Evolutionary conservation across 1,284 basidiomycete genomes (phyloP), one percentile per base, ranked within the genome.

Genomic region (Ustilago vetiveriae): DNA sequence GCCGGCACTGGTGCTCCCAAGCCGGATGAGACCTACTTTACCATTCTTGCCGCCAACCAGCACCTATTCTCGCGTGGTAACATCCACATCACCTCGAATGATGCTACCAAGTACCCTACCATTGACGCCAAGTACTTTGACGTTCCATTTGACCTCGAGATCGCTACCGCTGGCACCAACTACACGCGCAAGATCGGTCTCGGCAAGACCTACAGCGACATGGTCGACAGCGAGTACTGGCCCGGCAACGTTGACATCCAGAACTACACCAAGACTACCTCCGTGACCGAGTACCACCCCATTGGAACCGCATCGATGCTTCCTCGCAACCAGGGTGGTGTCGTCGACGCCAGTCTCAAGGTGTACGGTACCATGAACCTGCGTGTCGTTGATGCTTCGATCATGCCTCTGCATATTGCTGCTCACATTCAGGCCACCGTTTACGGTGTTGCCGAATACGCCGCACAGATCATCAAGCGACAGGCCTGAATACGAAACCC

Each of bases 301-400:
- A 84, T 85, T 24, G 86, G 86, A 59, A 86, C 88, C 19, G 87
- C 86, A 67, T 85, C 88, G 4, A 89, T 90, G 88, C 83, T 89
- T 36, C 88, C 89, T 4, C 82, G 84, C 65, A 82, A 83, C 30
- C 79, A 84, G 56, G 89, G 89, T 41, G 89, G 89, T 68, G 89
- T 90, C 41, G 88, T 90, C 40, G 87, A 88, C 79, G 82, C 87
- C 19, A 83, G 86, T 51, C 82, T 90, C 35, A 83, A 84, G 72
- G 88, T 90, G 9, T 88, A 90, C 80, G 89, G 89, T 29, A 84
- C 86, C 5, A 76, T 85, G 78, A 90, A 90, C 84, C 84, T 92
- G 70, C 79, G 83, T 37, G 82, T 84, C 14, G 76, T 83, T 38
- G 84, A 84, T 52, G 79, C 83, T 17, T 75, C 72, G 0, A 76